Percentiles rank a stretch among this genome's conserved stretches.
Evolutionary conservation across 768 basidiomycete species (phyloP).

Genomic region (Favolaschia claudopus): DNA sequence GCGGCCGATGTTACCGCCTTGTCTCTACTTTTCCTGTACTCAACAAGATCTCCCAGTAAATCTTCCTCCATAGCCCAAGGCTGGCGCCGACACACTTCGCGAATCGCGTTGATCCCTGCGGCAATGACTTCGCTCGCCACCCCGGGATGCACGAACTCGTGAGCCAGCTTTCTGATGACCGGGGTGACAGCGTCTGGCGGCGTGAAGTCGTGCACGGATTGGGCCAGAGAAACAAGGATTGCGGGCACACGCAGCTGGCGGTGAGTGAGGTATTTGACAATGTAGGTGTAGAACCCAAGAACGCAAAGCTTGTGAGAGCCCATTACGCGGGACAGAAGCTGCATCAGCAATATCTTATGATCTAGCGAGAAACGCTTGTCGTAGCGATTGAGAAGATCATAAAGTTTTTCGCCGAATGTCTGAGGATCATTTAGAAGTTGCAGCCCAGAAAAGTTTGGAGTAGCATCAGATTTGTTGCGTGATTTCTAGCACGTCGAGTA

Average conservation of each 20-base stretch:
- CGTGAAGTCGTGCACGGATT: conserved; percentile 93
- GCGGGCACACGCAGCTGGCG: conserved; percentile 92
- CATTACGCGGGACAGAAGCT: conserved; percentile 93
- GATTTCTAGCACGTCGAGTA: conserved; percentile 41
- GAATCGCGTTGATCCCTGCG: conserved; percentile 94
- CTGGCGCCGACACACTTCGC: conserved; percentile 93
- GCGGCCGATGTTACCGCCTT: conserved; percentile 93
- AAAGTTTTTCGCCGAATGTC: conserved; percentile 93
- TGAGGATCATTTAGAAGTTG: conserved; percentile 96
- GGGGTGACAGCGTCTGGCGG: conserved; percentile 93
- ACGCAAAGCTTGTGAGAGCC: conserved; percentile 92
- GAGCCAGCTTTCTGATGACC: conserved; percentile 88
- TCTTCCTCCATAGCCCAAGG: conserved; percentile 99
- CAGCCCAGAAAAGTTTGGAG: conserved; percentile 88
- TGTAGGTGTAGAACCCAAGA: conserved; percentile 94
- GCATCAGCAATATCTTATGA: conserved; percentile 97
- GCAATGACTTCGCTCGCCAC: conserved; percentile 95
- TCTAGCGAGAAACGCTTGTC: conserved; percentile 97
- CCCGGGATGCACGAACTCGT: conserved; percentile 97
- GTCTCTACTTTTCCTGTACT: conserved; percentile 94
- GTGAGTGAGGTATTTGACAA: conserved; percentile 91
- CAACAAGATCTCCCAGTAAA: conserved; percentile 88
- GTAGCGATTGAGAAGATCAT: conserved; percentile 80
- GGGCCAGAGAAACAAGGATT: conserved; percentile 93
- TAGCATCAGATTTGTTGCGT: conserved; percentile 37